Evolutionary conservation across 2,329 filamentous ascomycete genomes (phyloP), one percentile per base, ranked within the genome.

Genomic region (Apiospora marii): DNA sequence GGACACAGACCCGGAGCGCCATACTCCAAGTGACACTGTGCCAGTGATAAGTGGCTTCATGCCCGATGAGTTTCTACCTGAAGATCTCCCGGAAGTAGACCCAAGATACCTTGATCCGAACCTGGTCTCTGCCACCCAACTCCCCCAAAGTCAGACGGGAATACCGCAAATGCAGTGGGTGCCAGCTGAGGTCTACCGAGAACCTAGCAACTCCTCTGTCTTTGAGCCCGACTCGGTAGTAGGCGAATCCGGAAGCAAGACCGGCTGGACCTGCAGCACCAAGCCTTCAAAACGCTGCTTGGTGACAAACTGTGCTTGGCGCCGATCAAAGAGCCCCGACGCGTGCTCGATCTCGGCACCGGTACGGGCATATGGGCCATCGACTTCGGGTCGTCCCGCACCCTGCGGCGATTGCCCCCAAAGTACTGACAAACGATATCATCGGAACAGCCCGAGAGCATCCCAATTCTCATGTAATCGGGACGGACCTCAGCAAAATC

Each of bases 301-400:
- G 44, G 19, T 8, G 73, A 73, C 16, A 72, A 75, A 43, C 72
- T 77, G 1, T 72, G 69, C 48, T 67, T 76, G 4, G 76, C 76
- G 2, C 76, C 76, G 16, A 72, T 76, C 37, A 64, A 72, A 14
- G 43, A 69, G 4, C 74, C 74, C 12, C 64, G 72, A 41, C 68
- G 71, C n/a, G 77, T 80, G 30, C 72, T 80, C 19, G 79, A 80
- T 64, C 43, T 79, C 22, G 79, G 77, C 34, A 80, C 79, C 13
- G 67, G 41, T 2, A 68, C 67, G 22, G 67, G 67, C 13, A 68
- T 68, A 24, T 68, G 67, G 67, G 0, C 78, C 76, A 75, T 77
- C n/a, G 78, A 79, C 34, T 78, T 76, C 61, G 74, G 73, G 61
- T 27, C 27, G 51, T 58, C 2, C 6, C 14, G 24, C 24, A 5